These are phyloP conservation scores for Kwoniella sp. DNA, from an alignment of 768 basidiomycete genomes.

Conservation along the genomic window DNA sequence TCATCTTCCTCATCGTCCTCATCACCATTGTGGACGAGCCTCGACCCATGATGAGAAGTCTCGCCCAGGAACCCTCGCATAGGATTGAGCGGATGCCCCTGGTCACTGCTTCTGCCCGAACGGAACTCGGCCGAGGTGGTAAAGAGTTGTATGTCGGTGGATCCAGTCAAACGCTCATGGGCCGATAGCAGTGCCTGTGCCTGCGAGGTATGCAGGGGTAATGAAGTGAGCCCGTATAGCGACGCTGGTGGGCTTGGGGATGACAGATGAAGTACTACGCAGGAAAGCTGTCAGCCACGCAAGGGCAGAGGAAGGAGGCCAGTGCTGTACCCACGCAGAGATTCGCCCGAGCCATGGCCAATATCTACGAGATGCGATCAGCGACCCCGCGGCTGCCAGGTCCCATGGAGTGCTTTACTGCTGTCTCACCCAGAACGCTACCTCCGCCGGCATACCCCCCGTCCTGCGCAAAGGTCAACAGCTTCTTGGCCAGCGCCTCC, in stretches of 20 bases:
- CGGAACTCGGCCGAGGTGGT: conserved; percentile 27
- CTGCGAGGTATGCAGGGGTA: conserved; percentile 16
- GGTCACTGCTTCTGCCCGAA: conserved; percentile 12
- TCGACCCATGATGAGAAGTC: neutral
- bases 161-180: neutral
- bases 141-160: conserved; percentile 15
- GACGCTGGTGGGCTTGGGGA: conserved; percentile 17
- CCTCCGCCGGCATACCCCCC: conserved; percentile 14
- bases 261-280: conserved; percentile 25
- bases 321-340: conserved; percentile 15
- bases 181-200: conserved; percentile 15
- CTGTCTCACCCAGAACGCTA: conserved; percentile 27
- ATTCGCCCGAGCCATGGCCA: conserved; percentile 43
- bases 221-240: conserved; percentile 31
- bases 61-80: conserved; percentile 37
- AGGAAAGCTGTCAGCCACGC: neutral
- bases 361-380: conserved; percentile 24
- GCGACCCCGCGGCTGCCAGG: neutral
- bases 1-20: conserved; percentile 18
- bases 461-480: conserved; percentile 29
- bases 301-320: neutral
- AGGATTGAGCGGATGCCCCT: conserved; percentile 36
- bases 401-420: neutral
- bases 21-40: neutral
- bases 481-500: conserved; percentile 27